Percentiles rank a stretch among this genome's conserved stretches.
Conservation (phyloP, 345 rosid species). For the Erodium maritimum region DNA sequence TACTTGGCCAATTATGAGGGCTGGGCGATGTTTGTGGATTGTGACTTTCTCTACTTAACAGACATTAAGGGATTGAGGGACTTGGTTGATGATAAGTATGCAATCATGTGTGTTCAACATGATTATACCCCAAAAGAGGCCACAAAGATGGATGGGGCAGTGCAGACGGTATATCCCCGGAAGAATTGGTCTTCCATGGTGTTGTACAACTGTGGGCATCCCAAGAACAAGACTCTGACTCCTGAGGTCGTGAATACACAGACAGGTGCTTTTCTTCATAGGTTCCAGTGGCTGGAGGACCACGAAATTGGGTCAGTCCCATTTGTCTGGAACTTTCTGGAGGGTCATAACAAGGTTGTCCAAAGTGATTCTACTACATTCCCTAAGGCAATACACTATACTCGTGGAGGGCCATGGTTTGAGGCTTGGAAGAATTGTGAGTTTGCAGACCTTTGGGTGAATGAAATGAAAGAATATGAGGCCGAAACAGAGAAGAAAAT, state of each 20-base stretch:
- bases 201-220: constrained; percentile 83
- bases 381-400: constrained; percentile 83
- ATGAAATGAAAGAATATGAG: constrained; percentile 54
- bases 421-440: constrained; percentile 91
- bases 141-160: constrained; percentile 94
- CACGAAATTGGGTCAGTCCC: constrained; percentile 79
- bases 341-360: constrained; percentile 75
- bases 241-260: constrained; percentile 62
- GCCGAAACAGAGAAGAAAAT: constrained; percentile 18
- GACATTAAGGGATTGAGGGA: constrained; percentile 74
- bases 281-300: constrained; percentile 96
- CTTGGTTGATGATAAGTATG: constrained; percentile 74
- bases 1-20: constrained; percentile 62
- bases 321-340: constrained; percentile 87
- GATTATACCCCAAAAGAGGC: constrained; percentile 85
- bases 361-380: constrained; percentile 44
- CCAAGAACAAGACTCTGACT: constrained; percentile 59
- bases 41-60: constrained; percentile 86
- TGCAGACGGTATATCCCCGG: constrained; percentile 86
- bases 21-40: constrained; percentile 98
- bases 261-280: constrained; percentile 79
- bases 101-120: constrained; percentile 91
- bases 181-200: constrained; percentile 99
- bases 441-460: constrained; percentile 83
- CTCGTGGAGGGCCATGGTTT: constrained; percentile 98